These are phyloP conservation scores for Fallopia convolvulus DNA, from an alignment of 148 eudicot species.

Conservation along the genomic window DNA sequence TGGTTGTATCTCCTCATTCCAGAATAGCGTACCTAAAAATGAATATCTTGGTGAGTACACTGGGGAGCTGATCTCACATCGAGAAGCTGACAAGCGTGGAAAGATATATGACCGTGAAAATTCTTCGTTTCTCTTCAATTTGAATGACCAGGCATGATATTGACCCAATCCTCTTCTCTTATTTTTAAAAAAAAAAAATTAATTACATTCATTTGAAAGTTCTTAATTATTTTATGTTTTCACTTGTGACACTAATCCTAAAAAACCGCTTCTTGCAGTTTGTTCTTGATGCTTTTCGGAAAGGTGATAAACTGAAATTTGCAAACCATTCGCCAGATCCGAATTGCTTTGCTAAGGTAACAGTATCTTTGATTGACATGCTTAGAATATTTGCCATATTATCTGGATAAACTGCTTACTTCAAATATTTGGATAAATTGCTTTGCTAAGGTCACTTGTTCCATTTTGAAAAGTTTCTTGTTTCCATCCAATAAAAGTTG, in stretches of 20 bases:
- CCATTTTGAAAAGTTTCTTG: not conserved
- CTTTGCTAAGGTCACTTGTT: too few species aligned
- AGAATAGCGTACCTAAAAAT: slow-evolving; percentile 81
- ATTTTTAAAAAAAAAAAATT: not conserved
- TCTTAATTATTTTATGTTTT: not conserved
- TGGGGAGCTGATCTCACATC: slow-evolving; percentile 93
- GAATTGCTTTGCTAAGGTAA: slow-evolving; percentile 95
- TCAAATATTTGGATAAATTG: too few species aligned
- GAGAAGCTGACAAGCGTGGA: slow-evolving; percentile 98
- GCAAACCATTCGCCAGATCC: slow-evolving; percentile 97
- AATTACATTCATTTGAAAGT: not conserved
- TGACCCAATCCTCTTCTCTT: not conserved
- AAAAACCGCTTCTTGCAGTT: slow-evolving; percentile 34
- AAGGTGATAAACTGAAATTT: slow-evolving; percentile 92
- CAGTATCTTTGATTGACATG: not conserved
- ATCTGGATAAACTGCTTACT: not conserved
- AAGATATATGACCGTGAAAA: slow-evolving; percentile 96
- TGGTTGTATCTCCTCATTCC: slow-evolving; percentile 12
- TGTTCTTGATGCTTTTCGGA: slow-evolving; percentile 96
- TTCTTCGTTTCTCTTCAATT: slow-evolving; percentile 87
- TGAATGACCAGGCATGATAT: slow-evolving; percentile 73
- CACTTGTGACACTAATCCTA: not conserved
- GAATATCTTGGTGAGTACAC: slow-evolving; percentile 99
- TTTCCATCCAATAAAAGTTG: not conserved
- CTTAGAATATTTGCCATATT: not conserved